Conservation (phyloP, 164 flowering plant species). For the Umbilicus rupestris region DNA sequence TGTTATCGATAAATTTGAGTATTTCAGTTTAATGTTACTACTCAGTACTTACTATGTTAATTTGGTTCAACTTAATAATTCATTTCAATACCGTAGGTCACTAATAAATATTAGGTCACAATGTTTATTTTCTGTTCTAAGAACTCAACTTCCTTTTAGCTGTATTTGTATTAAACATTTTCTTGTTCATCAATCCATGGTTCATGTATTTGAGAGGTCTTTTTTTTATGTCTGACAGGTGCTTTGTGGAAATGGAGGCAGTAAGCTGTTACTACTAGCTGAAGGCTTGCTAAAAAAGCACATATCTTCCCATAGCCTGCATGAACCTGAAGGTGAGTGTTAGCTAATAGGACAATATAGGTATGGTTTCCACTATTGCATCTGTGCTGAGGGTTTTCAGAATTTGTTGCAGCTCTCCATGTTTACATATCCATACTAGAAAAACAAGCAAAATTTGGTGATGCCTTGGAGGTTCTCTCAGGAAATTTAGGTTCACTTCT, state of each 20-base stretch:
- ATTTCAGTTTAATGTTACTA: not conserved
- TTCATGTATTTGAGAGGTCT: not conserved
- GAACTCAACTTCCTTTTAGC: not conserved
- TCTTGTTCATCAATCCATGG: not conserved
- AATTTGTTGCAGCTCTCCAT: constrained; percentile 55
- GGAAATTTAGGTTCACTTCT: constrained; percentile 78
- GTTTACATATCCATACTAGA: constrained; percentile 81
- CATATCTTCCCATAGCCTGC: constrained; percentile 68
- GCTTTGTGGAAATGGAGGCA: constrained; percentile 57
- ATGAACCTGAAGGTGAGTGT: constrained; percentile 81
- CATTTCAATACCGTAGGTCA: not conserved
- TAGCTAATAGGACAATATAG: not conserved
- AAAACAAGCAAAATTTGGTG: constrained; percentile 67
- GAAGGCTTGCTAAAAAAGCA: constrained; percentile 95
- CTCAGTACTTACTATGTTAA: not conserved
- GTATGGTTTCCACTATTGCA: not conserved
- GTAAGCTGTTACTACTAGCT: constrained; percentile 61
- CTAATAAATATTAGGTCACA: too few relatives aligned
- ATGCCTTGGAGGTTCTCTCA: constrained; percentile 70
- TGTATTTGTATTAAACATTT: not conserved
- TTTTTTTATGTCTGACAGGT: constrained; percentile 37
- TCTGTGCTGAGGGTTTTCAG: constrained; percentile 4
- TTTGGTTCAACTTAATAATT: not conserved
- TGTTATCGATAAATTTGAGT: not conserved
- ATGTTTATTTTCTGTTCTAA: not conserved